These are phyloP conservation scores for Syzygium jambos DNA, from an alignment of 345 rosid species.

Conservation along the genomic window DNA sequence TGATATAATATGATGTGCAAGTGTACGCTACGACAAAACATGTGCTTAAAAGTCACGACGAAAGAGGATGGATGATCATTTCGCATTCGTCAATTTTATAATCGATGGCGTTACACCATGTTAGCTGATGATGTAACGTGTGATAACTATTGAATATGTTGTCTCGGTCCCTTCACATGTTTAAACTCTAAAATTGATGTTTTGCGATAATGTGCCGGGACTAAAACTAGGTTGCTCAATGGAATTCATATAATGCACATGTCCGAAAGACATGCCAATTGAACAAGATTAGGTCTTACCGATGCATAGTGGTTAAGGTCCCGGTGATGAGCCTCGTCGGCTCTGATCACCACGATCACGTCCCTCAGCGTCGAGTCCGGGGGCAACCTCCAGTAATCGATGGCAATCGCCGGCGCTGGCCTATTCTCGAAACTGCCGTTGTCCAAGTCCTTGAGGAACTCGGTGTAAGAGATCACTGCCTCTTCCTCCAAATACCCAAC, in stretches of 20 bases:
- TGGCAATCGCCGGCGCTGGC: slow-evolving; percentile 57
- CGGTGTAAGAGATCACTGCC: slow-evolving; percentile 50
- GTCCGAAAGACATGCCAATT: not conserved
- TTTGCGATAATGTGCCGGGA: not conserved
- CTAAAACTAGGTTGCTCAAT: not conserved
- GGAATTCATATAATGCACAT: not conserved
- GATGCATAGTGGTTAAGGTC: slow-evolving; percentile 64
- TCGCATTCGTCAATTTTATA: not conserved
- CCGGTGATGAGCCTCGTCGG: slow-evolving; percentile 65
- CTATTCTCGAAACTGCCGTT: slow-evolving; percentile 39
- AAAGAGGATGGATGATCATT: accelerated
- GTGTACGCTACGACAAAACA: accelerated
- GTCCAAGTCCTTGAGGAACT: slow-evolving; percentile 48
- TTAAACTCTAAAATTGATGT: not conserved
- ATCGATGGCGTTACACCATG: not conserved
- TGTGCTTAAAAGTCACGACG: accelerated
- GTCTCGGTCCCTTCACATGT: not conserved
- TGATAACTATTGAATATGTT: not conserved
- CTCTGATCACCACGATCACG: slow-evolving; percentile 46
- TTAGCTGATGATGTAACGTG: accelerated
- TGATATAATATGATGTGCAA: not conserved
- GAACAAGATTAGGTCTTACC: slow-evolving; percentile 6
- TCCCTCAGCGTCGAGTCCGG: slow-evolving; percentile 44
- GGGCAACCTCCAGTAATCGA: slow-evolving; percentile 59
- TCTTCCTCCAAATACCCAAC: slow-evolving; percentile 59